These are phyloP conservation scores for Pyricularia pennisetigena DNA, from an alignment of 2,329 filamentous ascomycete genomes.

Conservation along the genomic window DNA sequence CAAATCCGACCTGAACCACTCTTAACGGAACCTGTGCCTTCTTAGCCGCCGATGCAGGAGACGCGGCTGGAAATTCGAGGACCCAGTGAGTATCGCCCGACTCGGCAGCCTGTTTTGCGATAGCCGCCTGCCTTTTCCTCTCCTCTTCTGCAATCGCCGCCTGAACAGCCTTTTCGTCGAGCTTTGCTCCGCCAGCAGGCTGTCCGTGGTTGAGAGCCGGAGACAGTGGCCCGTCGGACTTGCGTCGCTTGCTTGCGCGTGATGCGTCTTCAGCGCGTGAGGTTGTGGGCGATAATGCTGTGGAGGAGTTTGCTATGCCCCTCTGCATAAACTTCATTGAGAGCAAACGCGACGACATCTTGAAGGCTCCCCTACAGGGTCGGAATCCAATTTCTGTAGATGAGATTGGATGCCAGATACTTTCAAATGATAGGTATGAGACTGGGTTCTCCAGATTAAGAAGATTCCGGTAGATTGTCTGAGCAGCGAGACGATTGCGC, in stretches of 20 bases:
- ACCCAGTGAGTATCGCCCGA: slow-evolving; percentile 69
- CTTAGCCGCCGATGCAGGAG: slow-evolving; percentile 15
- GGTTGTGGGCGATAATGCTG: slow-evolving; percentile 29
- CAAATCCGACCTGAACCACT: slow-evolving; percentile 50
- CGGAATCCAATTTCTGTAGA: not conserved
- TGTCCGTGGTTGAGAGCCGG: not conserved
- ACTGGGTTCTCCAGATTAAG: not conserved
- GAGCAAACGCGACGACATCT: slow-evolving; percentile 72
- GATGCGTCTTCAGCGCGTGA: slow-evolving; percentile 33
- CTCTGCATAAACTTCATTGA: slow-evolving; percentile 99
- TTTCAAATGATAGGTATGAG: not conserved
- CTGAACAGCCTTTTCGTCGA: slow-evolving; percentile 51
- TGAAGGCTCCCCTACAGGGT: not conserved
- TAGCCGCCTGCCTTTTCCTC: slow-evolving; percentile 47
- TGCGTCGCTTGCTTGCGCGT: slow-evolving; percentile 55
- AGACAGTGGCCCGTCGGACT: slow-evolving; percentile 19
- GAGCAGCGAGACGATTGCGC: not conserved
- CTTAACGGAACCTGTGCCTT: slow-evolving; percentile 31
- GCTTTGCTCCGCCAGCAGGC: slow-evolving; percentile 20
- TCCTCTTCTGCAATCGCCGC: slow-evolving; percentile 59
- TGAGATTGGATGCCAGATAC: not conserved
- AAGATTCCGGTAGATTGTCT: not conserved
- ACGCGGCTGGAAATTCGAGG: slow-evolving; percentile 41
- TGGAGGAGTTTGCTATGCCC: slow-evolving; percentile 53
- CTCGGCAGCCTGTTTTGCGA: slow-evolving; percentile 52